Conservation (phyloP, 1,284 basidiomycete genomes). For the Moesziomyces parantarcticus region DNA sequence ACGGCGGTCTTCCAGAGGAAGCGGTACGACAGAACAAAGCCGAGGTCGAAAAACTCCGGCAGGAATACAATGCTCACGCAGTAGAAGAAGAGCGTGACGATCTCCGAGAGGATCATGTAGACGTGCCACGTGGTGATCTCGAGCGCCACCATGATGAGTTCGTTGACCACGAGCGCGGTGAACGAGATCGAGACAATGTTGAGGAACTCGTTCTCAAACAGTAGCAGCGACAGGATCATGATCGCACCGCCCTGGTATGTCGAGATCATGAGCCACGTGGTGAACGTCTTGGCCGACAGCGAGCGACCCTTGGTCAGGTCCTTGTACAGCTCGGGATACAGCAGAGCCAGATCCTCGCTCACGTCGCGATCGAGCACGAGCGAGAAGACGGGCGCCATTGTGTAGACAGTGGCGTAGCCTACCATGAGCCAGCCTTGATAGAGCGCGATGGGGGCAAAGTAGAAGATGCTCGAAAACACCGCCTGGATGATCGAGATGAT, state of each 20-base stretch:
- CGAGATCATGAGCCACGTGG: conserved; percentile 96
- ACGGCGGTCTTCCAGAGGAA: conserved; percentile 91
- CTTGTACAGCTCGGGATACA: conserved; percentile 98
- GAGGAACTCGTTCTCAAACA: conserved; percentile 97
- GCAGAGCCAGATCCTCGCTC: conserved; percentile 90
- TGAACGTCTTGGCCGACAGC: conserved; percentile 96
- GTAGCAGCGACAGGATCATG: conserved; percentile 94
- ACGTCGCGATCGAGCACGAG: conserved; percentile 95
- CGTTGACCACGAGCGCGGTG: conserved; percentile 93
- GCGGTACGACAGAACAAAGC: conserved; percentile 85
- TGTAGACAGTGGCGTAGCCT: conserved; percentile 97
- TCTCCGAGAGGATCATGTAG: conserved; percentile 94
- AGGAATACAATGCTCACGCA: conserved; percentile 90
- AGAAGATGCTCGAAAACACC: conserved; percentile 97
- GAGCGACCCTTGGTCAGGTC: conserved; percentile 78
- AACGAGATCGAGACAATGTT: conserved; percentile 99
- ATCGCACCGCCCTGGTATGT: conserved; percentile 98
- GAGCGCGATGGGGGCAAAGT: conserved; percentile 96
- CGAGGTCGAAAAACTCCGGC: conserved; percentile 95
- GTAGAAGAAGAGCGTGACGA: conserved; percentile 89
- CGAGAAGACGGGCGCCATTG: conserved; percentile 98
- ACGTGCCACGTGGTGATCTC: conserved; percentile 98
- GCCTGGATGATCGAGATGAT: conserved; percentile 92
- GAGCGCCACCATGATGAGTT: conserved; percentile 97
- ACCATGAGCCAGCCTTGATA: conserved; percentile 99